Evolutionary conservation across 495 filamentous ascomycete genomes (phyloP), one percentile per base, ranked within the genome.

Genomic region (Neurospora pannonica): DNA sequence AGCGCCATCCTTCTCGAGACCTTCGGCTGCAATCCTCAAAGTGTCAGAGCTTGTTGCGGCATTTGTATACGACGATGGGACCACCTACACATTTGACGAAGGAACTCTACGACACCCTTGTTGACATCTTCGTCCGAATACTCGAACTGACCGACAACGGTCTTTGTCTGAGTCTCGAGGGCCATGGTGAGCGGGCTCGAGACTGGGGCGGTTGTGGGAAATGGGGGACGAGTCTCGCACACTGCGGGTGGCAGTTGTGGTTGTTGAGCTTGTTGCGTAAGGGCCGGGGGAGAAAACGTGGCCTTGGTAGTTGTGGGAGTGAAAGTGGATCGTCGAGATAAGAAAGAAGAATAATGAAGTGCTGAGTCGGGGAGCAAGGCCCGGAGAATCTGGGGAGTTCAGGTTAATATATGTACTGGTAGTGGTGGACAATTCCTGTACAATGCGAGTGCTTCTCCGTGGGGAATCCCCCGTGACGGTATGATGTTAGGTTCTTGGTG

Each of bases 61-160:
- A 24, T 73, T 34, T 24, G 40, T 24, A 37, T 8, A 46, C 15
- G 62, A 13, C 48, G 62, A 19, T 34, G 42, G 8, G 7, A 67
- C 54, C 38, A 84, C 91, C 71, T 83, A 94, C 92, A 82, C 88
- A 97, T 93, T 86, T 98, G 88, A 74, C 87, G 85, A 70, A 97
- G 88, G 77, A 97, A 99, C 78, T 97, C 94, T 70, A 89, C 86
- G 70, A 97, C 93, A 31, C 88, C 92, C 79, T 88, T 90, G 76
- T 91, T 90, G 74, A 97, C 89, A 82, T 95, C 88, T 38, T 93
- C 89, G 46, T 92, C 87, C 73, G 89, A 85, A 84, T 93, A 97
- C 19, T 97, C 93, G 82, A 99, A 98, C 82, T 97, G 89, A 74
- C 87, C 87, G 74, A 93, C 92, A 75, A 99, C 91, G 78, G 86